A percentile compares a stretch with the other conserved stretches of the same genome.
Conservation (phyloP, 1,284 basidiomycete genomes). For the Cystobasidium pallidum region DNA sequence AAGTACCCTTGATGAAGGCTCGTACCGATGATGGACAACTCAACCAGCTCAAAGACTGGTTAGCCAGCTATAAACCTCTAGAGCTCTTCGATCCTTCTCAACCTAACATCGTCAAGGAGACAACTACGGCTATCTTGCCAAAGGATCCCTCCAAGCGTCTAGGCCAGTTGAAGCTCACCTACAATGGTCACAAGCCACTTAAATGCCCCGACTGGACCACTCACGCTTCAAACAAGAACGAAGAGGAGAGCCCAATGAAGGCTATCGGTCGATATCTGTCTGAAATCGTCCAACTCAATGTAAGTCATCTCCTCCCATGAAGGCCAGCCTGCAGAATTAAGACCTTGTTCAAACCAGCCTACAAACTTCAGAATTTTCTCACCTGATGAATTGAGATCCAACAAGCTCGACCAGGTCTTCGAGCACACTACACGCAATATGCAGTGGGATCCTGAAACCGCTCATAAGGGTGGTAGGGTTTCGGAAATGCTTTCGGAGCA, state of each 20-base stretch:
- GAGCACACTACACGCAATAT: constrained; percentile 66
- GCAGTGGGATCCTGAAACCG: constrained; percentile 72
- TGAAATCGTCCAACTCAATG: constrained; percentile 63
- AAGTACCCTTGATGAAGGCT: constrained; percentile 76
- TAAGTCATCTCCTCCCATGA: neutral
- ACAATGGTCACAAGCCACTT: constrained; percentile 67
- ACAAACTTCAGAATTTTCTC: constrained; percentile 81
- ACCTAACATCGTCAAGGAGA: constrained; percentile 59
- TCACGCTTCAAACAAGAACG: constrained; percentile 62
- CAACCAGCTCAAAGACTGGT: constrained; percentile 68
- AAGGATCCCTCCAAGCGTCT: constrained; percentile 63
- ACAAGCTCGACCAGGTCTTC: constrained; percentile 80
- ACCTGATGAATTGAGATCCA: constrained; percentile 86
- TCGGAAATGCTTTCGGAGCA: constrained; percentile 87
- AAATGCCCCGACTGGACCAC: constrained; percentile 70
- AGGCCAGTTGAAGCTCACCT: constrained; percentile 69
- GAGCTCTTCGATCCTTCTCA: constrained; percentile 53
- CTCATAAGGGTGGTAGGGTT: constrained; percentile 70
- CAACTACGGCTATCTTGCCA: constrained; percentile 66
- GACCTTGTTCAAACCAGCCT: constrained; percentile 55
- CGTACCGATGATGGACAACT: constrained; percentile 70
- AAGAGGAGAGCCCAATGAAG: constrained; percentile 74
- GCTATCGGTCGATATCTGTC: constrained; percentile 65
- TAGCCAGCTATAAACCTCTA: constrained; percentile 58
- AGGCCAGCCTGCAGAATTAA: too few relatives aligned